A percentile compares a stretch with the other conserved stretches of the same genome.
These are phyloP conservation scores for Cicer pinnatifidum DNA, from an alignment of 306 rosid species.

Conservation along the genomic window DNA sequence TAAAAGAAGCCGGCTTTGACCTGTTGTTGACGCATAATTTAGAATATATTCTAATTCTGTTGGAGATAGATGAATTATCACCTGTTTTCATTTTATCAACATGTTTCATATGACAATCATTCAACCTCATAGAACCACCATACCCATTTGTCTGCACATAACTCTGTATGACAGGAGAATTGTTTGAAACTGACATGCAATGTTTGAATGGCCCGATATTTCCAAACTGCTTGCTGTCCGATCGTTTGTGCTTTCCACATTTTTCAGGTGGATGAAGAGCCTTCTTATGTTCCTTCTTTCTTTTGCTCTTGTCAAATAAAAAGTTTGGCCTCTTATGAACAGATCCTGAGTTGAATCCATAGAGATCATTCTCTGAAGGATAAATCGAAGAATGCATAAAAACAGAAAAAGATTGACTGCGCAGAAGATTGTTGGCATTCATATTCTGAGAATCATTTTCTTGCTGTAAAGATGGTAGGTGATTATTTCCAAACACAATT, in stretches of 20 bases:
- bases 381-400: slow-evolving; percentile 52
- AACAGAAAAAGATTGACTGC: slow-evolving; percentile 68
- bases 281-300: slow-evolving; percentile 50
- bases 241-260: slow-evolving; percentile 46
- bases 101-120: slow-evolving; percentile 41
- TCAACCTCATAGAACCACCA: slow-evolving; percentile 77
- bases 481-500: slow-evolving; percentile 56
- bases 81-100: slow-evolving; percentile 43
- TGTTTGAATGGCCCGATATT: slow-evolving; percentile 63
- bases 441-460: slow-evolving; percentile 39
- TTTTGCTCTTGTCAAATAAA: slow-evolving; percentile 43
- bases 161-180: slow-evolving; percentile 57
- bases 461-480: slow-evolving; percentile 45
- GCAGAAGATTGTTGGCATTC: slow-evolving; percentile 54
- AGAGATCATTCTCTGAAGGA: slow-evolving; percentile 54
- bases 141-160: slow-evolving; percentile 56
- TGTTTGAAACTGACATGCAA: slow-evolving; percentile 58
- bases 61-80: slow-evolving; percentile 50
- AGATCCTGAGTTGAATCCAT: slow-evolving; percentile 53
- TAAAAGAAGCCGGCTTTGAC: slow-evolving; percentile 54
- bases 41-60: slow-evolving; percentile 56
- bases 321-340: slow-evolving; percentile 42
- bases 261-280: slow-evolving; percentile 44
- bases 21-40: slow-evolving; percentile 55
- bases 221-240: slow-evolving; percentile 52